phyloP scores from a whole-genome alignment of 169 alveolate genomes.

The Cryptosporidium ryanae region DNA sequence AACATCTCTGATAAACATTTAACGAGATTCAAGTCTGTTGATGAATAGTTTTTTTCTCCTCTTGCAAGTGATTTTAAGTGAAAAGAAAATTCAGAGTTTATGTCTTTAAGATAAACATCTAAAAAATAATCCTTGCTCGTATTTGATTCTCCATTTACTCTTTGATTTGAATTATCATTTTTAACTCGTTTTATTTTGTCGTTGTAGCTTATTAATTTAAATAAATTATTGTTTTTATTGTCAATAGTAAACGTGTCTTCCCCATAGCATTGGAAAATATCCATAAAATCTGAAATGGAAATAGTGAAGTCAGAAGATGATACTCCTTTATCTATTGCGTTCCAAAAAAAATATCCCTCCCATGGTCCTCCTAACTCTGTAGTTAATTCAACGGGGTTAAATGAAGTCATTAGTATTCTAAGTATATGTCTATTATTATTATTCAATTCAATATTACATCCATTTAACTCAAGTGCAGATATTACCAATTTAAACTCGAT shows the following conservation, averaged over 20 bases:
- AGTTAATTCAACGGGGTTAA: constrained; percentile 48
- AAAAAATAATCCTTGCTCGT: constrained; percentile 26
- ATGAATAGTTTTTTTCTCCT: neutral
- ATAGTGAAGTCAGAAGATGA: neutral
- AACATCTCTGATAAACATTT: constrained; percentile 43
- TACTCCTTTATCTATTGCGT: constrained; percentile 3
- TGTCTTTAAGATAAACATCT: neutral
- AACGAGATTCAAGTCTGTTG: neutral
- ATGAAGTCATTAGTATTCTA: constrained; percentile 55
- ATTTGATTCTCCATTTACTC: neutral
- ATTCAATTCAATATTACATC: neutral
- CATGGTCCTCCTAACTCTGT: constrained; percentile 68
- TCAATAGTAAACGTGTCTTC: neutral
- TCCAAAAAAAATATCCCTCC: constrained; percentile 66
- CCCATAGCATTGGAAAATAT: neutral
- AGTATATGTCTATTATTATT: neutral
- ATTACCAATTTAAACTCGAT: constrained; percentile 41
- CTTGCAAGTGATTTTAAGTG: constrained; percentile 18
- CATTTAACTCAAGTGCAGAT: constrained; percentile 19
- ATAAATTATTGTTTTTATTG: neutral
- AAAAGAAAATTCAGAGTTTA: constrained; percentile 22
- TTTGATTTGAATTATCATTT: neutral
- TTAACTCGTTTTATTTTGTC: constrained; percentile 12
- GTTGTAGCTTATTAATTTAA: neutral
- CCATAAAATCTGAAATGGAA: constrained; percentile 25